phyloP scores from a whole-genome alignment of 83 land plant genomes.

The Picea mariana region DNA sequence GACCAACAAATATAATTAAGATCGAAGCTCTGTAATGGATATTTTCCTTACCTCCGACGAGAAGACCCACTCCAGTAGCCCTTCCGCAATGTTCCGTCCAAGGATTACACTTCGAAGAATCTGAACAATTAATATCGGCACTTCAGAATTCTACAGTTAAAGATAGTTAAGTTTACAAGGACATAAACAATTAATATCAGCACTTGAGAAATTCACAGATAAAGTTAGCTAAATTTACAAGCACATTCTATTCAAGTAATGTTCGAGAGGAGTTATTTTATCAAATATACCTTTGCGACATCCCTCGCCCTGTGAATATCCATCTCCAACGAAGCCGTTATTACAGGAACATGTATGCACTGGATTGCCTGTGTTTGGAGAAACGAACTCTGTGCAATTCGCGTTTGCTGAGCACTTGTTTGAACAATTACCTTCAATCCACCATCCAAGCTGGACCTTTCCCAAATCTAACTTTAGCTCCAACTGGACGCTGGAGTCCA shows the following conservation, averaged over 20 bases:
- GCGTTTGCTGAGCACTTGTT: conserved; percentile 33
- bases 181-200: not conserved
- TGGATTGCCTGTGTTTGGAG: not conserved
- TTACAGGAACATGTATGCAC: conserved; percentile 45
- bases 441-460: conserved; percentile 50
- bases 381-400: conserved; percentile 2
- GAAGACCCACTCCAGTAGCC: conserved; percentile 29
- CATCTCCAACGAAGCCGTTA: conserved; percentile 55
- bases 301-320: conserved; percentile 34
- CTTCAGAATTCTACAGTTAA: too few relatives aligned
- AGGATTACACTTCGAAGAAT: conserved; percentile 37
- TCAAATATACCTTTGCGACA: conserved; percentile 37
- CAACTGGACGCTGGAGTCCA: not conserved
- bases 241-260: not conserved
- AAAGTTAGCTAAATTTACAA: not conserved
- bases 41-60: conserved; percentile 49
- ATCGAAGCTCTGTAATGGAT: not conserved
- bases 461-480: conserved; percentile 20
- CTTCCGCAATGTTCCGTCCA: conserved; percentile 43
- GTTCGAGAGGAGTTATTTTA: not conserved
- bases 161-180: too few relatives aligned
- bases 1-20: not conserved
- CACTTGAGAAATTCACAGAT: not conserved
- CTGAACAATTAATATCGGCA: conserved; percentile 4
- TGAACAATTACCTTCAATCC: conserved; percentile 31